These are phyloP conservation scores for Plasmodium knowlesi DNA, from an alignment of 169 alveolate species.

Conservation along the genomic window DNA sequence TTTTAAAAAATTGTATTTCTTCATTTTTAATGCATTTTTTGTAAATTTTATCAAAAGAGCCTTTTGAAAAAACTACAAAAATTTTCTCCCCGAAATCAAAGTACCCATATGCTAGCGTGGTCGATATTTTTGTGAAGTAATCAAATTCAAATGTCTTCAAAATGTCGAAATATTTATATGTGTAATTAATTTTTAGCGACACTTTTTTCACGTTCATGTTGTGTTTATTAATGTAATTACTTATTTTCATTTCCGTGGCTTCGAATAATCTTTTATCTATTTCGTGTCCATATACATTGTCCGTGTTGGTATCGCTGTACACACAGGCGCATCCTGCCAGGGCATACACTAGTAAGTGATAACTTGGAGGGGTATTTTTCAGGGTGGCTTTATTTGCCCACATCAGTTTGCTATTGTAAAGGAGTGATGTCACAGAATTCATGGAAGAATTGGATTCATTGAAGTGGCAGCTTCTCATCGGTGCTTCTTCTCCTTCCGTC, in stretches of 20 bases:
- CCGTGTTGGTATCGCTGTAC: slow-evolving; percentile 3
- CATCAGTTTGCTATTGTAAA: slow-evolving; percentile 61
- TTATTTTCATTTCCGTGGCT: slow-evolving; percentile 61
- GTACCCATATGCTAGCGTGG: slow-evolving; percentile 57
- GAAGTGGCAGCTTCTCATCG: slow-evolving; percentile 5
- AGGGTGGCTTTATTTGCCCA: slow-evolving; percentile 64
- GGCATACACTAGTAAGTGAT: slow-evolving; percentile 58
- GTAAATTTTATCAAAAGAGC: slow-evolving; percentile 67
- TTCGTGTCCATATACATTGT: slow-evolving; percentile 55
- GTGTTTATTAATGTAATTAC: slow-evolving; percentile 25
- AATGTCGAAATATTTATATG: slow-evolving; percentile 23
- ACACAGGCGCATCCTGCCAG: slow-evolving; percentile 71
- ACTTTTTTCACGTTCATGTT: slow-evolving; percentile 44
- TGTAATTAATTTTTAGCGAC: slow-evolving; percentile 30
- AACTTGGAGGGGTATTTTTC: slow-evolving; percentile 45
- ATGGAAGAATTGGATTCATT: slow-evolving; percentile 53
- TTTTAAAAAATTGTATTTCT: slow-evolving; percentile 36
- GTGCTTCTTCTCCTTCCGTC: not conserved
- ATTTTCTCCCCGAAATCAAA: slow-evolving; percentile 36
- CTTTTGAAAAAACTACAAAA: slow-evolving; percentile 65
- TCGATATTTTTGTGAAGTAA: slow-evolving; percentile 62
- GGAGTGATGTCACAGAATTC: slow-evolving; percentile 47
- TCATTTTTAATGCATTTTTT: slow-evolving; percentile 52
- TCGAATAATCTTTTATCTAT: slow-evolving; percentile 57
- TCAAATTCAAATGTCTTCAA: slow-evolving; percentile 56